These are phyloP conservation scores for Xylaria sp. DNA, from an alignment of 2,329 filamentous ascomycete species.

Conservation along the genomic window DNA sequence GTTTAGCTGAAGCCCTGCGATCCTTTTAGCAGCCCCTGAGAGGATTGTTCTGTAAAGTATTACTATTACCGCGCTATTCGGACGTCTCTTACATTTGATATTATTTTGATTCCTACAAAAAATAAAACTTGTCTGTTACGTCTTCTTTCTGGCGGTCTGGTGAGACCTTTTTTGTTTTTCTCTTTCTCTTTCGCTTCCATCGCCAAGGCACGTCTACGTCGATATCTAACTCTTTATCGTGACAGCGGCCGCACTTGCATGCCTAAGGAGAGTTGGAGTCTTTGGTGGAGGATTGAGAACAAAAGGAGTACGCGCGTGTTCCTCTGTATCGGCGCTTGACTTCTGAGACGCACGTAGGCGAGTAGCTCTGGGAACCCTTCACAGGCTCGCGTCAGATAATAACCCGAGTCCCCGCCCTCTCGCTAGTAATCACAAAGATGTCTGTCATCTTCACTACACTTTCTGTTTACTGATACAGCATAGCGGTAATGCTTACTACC, in stretches of 20 bases:
- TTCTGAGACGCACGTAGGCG: neutral
- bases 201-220: too few species aligned
- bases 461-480: neutral
- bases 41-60: neutral
- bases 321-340: neutral
- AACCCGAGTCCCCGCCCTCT: neutral
- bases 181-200: too few species aligned
- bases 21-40: neutral
- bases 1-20: neutral
- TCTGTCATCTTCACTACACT: neutral
- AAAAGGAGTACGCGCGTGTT: neutral
- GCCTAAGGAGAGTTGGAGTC: neutral
- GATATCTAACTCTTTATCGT: neutral
- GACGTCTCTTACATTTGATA: too few species aligned
- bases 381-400: neutral
- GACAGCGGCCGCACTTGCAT: neutral
- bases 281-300: neutral
- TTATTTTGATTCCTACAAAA: too few species aligned
- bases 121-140: too few species aligned
- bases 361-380: neutral
- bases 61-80: too few species aligned
- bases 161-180: too few species aligned
- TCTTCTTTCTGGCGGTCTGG: too few species aligned
- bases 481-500: too few species aligned
- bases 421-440: too few species aligned